Evolutionary conservation across 768 basidiomycete genomes (phyloP).

Genomic region (Polyporus arcularius): DNA sequence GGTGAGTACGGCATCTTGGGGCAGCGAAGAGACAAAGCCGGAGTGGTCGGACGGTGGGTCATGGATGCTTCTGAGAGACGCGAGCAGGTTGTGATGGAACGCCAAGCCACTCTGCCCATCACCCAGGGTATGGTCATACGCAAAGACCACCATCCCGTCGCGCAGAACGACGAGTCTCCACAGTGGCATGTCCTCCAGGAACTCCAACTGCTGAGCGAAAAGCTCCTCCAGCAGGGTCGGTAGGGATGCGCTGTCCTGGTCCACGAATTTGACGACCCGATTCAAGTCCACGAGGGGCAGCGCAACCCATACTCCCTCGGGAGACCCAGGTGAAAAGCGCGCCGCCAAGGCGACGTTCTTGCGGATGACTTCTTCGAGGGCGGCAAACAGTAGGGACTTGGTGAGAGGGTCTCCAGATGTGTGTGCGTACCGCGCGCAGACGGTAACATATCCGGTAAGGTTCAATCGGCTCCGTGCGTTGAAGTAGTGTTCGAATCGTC

Average conservation of each 20-base stretch:
- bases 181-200: constrained; percentile 30
- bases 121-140: constrained; percentile 40
- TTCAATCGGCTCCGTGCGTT: background rate
- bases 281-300: constrained; percentile 33
- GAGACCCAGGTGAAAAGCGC: background rate
- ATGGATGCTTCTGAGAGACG: constrained; percentile 27
- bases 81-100: constrained; percentile 37
- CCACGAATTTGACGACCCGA: constrained; percentile 32
- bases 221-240: constrained; percentile 27
- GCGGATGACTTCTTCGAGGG: constrained; percentile 29
- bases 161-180: constrained; percentile 41
- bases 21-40: constrained; percentile 18
- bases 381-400: constrained; percentile 28
- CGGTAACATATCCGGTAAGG: background rate
- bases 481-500: background rate
- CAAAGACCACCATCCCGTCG: constrained; percentile 37
- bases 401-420: constrained; percentile 17
- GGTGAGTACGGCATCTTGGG: constrained; percentile 18
- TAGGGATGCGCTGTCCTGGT: constrained; percentile 20
- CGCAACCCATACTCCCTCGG: constrained; percentile 28
- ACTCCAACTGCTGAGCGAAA: constrained; percentile 32
- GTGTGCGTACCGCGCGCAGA: constrained; percentile 2
- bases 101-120: constrained; percentile 43
- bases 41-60: constrained; percentile 1
- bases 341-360: constrained; percentile 30